Conservation (phyloP, 768 basidiomycete species). For the Trametes cinnabarina region DNA sequence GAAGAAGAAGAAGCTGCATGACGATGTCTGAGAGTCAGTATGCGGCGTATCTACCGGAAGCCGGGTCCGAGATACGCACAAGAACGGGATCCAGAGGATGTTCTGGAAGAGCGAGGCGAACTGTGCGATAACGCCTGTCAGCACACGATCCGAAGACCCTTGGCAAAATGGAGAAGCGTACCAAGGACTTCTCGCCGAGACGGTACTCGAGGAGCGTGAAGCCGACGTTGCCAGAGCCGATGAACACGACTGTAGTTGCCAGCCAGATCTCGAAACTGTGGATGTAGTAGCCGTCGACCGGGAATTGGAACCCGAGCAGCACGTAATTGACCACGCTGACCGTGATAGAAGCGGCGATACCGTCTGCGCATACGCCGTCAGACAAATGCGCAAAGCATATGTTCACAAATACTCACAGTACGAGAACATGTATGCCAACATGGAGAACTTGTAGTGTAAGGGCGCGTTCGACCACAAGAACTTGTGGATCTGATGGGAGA, state of each 20-base stretch:
- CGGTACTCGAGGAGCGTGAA: constrained; percentile 74
- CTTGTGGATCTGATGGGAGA: constrained; percentile 71
- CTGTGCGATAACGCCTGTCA: constrained; percentile 7
- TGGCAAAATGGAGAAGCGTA: not conserved
- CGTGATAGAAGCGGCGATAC: constrained; percentile 66
- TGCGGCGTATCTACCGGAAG: not conserved
- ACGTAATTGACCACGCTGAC: constrained; percentile 73
- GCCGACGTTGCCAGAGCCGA: constrained; percentile 68
- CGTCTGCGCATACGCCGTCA: constrained; percentile 27
- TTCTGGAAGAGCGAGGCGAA: constrained; percentile 31
- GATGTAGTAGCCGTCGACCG: constrained; percentile 74
- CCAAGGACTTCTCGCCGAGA: constrained; percentile 44
- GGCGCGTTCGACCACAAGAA: constrained; percentile 70
- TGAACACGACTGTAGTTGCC: constrained; percentile 74
- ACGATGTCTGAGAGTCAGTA: not conserved
- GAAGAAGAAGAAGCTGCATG: constrained; percentile 71
- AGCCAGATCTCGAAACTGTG: constrained; percentile 81
- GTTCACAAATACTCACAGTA: constrained; percentile 39
- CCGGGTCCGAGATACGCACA: constrained; percentile 24
- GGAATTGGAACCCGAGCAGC: constrained; percentile 69
- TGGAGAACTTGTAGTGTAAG: constrained; percentile 51
- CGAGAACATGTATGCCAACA: constrained; percentile 56
- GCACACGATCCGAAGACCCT: not conserved
- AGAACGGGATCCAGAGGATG: constrained; percentile 40
- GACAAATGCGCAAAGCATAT: not conserved